Conservation (phyloP, 805 yeast species). For the Metschnikowia cubensis region DNA sequence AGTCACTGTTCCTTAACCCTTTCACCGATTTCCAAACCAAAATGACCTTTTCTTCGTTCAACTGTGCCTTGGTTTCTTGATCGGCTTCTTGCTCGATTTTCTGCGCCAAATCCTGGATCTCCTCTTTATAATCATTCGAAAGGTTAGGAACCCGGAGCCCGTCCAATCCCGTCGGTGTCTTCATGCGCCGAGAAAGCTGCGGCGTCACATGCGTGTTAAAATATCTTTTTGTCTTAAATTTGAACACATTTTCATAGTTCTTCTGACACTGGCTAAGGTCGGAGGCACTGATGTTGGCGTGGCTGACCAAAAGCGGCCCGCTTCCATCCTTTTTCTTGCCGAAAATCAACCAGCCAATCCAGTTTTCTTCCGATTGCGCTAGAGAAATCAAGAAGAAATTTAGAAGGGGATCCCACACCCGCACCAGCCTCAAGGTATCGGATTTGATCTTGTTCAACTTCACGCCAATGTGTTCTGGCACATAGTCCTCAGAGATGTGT, state of each 20-base stretch:
- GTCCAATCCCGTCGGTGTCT: constrained; percentile 28
- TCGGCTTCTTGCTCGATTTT: constrained; percentile 12
- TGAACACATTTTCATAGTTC: constrained; percentile 20
- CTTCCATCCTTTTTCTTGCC: constrained; percentile 31
- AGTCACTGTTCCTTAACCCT: constrained; percentile 5
- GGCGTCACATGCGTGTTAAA: constrained; percentile 42
- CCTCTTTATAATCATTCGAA: not conserved
- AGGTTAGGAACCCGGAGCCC: constrained; percentile 13
- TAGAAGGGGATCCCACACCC: constrained; percentile 24
- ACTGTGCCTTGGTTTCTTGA: constrained; percentile 7
- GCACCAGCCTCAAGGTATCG: constrained; percentile 22
- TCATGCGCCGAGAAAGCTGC: constrained; percentile 40
- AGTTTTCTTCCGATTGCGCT: constrained; percentile 26
- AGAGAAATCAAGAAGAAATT: constrained; percentile 27
- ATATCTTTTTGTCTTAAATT: constrained; percentile 33
- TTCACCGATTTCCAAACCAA: constrained; percentile 33
- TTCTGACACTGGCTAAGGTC: constrained; percentile 21
- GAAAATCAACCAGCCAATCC: constrained; percentile 41
- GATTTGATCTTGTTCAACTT: constrained; percentile 24
- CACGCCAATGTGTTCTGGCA: constrained; percentile 23
- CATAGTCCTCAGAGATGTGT: constrained; percentile 34
- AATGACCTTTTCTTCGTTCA: constrained; percentile 26
- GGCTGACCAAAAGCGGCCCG: constrained; percentile 22
- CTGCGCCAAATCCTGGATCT: constrained; percentile 9
- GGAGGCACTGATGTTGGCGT: constrained; percentile 18